Evolutionary conservation across 2,329 filamentous ascomycete genomes (phyloP).

Genomic region (Zymoseptoria tritici): DNA sequence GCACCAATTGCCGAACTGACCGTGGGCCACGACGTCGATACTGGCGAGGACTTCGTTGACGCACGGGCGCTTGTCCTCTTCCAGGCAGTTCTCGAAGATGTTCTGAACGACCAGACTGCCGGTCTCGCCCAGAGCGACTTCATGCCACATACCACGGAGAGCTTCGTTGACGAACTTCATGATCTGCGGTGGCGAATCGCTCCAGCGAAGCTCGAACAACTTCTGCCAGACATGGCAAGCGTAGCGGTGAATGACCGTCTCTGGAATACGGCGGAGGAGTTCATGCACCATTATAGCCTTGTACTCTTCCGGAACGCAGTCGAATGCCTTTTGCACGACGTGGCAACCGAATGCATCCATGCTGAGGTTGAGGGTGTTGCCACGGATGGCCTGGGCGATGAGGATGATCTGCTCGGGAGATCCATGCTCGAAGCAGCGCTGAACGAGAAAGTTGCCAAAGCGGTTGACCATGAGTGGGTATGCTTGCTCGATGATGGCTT

Average conservation of each 20-base stretch:
- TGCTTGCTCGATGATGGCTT: conserved; percentile 89
- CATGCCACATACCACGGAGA: conserved; percentile 94
- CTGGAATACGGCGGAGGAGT: conserved; percentile 84
- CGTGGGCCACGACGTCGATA: conserved; percentile 93
- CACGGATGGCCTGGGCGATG: conserved; percentile 89
- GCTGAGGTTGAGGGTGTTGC: conserved; percentile 85
- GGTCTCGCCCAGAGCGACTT: conserved; percentile 93
- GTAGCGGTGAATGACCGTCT: conserved; percentile 97
- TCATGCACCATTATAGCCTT: conserved; percentile 99
- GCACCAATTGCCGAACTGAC: conserved; percentile 99
- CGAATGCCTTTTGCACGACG: conserved; percentile 97
- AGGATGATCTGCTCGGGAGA: conserved; percentile 89
- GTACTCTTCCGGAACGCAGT: conserved; percentile 94
- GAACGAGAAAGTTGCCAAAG: conserved; percentile 96
- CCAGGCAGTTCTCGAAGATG: conserved; percentile 98
- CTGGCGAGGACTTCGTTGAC: conserved; percentile 93
- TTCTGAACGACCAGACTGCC: conserved; percentile 98
- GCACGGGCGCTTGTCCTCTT: conserved; percentile 97
- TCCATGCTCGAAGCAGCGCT: conserved; percentile 97
- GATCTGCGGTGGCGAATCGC: conserved; percentile 87
- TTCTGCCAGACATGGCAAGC: conserved; percentile 99
- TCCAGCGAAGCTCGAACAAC: conserved; percentile 95
- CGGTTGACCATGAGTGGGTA: conserved; percentile 97
- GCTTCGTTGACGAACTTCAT: conserved; percentile 98
- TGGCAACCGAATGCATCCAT: conserved; percentile 99